phyloP scores from a whole-genome alignment of 495 filamentous ascomycete genomes.

The Hypoxylon rickii region DNA sequence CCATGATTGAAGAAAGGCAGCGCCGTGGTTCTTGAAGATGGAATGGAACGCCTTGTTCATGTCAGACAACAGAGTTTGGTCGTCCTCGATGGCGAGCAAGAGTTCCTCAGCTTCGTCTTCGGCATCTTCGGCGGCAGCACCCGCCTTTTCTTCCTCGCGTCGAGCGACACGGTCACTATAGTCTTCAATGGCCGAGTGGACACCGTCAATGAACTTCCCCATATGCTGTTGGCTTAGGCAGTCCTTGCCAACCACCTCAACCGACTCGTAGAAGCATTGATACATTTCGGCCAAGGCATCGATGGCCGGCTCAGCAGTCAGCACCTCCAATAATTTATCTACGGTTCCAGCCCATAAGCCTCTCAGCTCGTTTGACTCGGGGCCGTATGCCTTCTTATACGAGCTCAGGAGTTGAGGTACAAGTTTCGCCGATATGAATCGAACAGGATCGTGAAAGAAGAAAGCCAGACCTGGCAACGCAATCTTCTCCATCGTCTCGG shows the following conservation, averaged over 20 bases:
- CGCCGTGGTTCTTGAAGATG: slow-evolving; percentile 94
- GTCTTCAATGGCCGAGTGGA: slow-evolving; percentile 82
- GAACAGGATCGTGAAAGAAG: slow-evolving; percentile 99
- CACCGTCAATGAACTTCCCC: slow-evolving; percentile 82
- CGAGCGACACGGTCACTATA: slow-evolving; percentile 83
- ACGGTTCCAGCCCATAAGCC: slow-evolving; percentile 85
- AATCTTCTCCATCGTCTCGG: slow-evolving; percentile 95
- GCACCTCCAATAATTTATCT: slow-evolving; percentile 88
- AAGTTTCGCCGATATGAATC: slow-evolving; percentile 91
- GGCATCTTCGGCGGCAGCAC: slow-evolving; percentile 73
- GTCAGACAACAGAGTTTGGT: slow-evolving; percentile 93
- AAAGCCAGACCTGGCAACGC: slow-evolving; percentile 92
- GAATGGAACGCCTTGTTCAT: slow-evolving; percentile 99
- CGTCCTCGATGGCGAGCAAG: slow-evolving; percentile 92
- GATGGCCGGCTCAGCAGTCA: slow-evolving; percentile 92
- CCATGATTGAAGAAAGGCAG: slow-evolving; percentile 83
- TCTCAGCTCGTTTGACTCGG: slow-evolving; percentile 70
- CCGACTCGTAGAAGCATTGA: slow-evolving; percentile 98
- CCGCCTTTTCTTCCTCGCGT: slow-evolving; percentile 76
- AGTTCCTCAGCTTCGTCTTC: slow-evolving; percentile 82
- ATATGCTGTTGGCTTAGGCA: slow-evolving; percentile 79
- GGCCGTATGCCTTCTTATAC: slow-evolving; percentile 87
- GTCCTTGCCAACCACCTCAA: slow-evolving; percentile 88
- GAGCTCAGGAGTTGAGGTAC: slow-evolving; percentile 94
- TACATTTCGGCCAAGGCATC: slow-evolving; percentile 99